phyloP scores from a whole-genome alignment of 129 eudicot genomes.

The Rutidosis leptorrhynchoides region DNA sequence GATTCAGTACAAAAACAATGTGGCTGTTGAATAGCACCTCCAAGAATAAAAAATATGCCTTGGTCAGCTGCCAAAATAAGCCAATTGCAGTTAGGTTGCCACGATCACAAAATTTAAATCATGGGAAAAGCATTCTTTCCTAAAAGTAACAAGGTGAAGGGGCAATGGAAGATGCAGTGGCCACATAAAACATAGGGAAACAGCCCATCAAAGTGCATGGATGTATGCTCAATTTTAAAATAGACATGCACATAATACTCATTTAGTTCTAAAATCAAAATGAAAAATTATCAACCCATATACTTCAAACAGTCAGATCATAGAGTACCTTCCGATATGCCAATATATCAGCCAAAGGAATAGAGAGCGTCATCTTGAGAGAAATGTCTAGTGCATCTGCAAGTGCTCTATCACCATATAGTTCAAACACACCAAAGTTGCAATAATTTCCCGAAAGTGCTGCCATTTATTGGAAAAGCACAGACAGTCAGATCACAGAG shows the following conservation, averaged over 20 bases:
- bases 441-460: constrained; percentile 96
- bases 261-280: no score
- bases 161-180: no score
- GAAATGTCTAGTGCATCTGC: constrained; percentile 93
- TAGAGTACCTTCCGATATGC: constrained; percentile 86
- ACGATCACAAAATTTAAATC: no score
- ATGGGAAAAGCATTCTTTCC: no score
- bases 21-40: constrained; percentile 94
- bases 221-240: no score
- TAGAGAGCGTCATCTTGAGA: constrained; percentile 81
- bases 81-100: no score
- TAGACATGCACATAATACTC: no score
- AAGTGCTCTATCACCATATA: constrained; percentile 97
- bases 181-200: no score
- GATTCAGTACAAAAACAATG: constrained; percentile 58
- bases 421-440: constrained; percentile 95
- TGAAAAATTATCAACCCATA: no score
- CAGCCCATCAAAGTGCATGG: no score
- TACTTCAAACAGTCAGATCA: no score
- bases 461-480: constrained; percentile 40
- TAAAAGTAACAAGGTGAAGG: no score
- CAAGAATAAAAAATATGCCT: constrained; percentile 87
- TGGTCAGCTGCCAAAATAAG: constrained; percentile 56
- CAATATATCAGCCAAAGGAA: constrained; percentile 87
- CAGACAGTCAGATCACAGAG: background rate